Conservation (phyloP, 2,329 filamentous ascomycete species). For the Aspergillus pseudoterreus region DNA sequence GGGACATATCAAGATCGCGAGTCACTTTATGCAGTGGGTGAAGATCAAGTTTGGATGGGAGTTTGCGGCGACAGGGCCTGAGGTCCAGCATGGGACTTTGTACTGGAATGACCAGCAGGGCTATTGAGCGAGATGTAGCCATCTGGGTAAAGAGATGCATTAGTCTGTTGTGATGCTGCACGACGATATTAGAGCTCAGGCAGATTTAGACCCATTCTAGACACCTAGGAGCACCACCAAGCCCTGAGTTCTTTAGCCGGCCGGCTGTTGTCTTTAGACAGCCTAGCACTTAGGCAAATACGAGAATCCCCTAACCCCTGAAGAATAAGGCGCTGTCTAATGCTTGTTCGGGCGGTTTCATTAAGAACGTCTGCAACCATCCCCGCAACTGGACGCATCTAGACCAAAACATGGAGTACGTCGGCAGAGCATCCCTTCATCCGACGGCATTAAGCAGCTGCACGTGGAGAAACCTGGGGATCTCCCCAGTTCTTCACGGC, state of each 20-base stretch:
- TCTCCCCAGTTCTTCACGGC: not conserved
- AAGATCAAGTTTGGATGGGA: slow-evolving; percentile 55
- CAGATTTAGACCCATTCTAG: too few relatives aligned
- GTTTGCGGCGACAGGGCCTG: slow-evolving; percentile 49
- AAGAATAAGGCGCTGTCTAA: not conserved
- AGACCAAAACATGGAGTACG: not conserved
- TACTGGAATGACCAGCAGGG: slow-evolving; percentile 52
- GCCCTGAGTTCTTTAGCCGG: too few relatives aligned
- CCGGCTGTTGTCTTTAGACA: not conserved
- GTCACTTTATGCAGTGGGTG: slow-evolving; percentile 56
- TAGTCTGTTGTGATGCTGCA: too few relatives aligned
- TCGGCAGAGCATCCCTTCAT: not conserved
- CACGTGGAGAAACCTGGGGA: not conserved
- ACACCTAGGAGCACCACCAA: too few relatives aligned
- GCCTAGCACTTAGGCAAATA: not conserved
- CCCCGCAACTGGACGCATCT: not conserved
- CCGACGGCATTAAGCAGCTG: not conserved
- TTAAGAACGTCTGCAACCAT: too few relatives aligned
- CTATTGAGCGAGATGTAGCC: slow-evolving; percentile 23
- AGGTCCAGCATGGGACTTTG: slow-evolving; percentile 49
- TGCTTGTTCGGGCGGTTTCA: not conserved
- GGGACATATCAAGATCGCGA: slow-evolving; percentile 58
- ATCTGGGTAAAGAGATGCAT: too few relatives aligned
- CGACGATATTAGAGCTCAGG: too few relatives aligned
- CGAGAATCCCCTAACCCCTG: not conserved